These are phyloP conservation scores for Sugiyamaella sp. DNA, from an alignment of 1,139 yeast genomes.

Conservation along the genomic window DNA sequence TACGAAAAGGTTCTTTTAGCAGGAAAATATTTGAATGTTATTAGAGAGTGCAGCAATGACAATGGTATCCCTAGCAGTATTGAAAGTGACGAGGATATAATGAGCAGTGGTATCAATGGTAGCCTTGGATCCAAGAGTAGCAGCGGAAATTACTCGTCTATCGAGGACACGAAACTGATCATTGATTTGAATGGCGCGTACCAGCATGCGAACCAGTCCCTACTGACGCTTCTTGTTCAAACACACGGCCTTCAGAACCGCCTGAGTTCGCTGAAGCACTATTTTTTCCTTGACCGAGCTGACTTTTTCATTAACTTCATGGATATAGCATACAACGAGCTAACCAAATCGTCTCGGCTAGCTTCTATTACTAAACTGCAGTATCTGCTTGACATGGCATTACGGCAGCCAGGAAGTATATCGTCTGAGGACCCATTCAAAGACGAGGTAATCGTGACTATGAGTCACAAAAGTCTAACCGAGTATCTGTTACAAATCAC, in stretches of 20 bases:
- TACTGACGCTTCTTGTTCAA: conserved; percentile 60
- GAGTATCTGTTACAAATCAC: conserved; percentile 67
- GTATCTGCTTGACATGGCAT: conserved; percentile 45
- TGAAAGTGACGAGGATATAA: conserved; percentile 19
- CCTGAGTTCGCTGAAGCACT: conserved; percentile 49
- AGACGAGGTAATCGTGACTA: conserved; percentile 42
- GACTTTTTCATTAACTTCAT: conserved; percentile 54
- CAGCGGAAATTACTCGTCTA: conserved; percentile 36
- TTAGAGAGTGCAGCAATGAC: conserved; percentile 57
- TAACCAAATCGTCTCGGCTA: conserved; percentile 44
- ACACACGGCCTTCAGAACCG: conserved; percentile 58
- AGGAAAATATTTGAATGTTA: conserved; percentile 81
- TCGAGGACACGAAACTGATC: conserved; percentile 61
- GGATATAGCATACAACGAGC: conserved; percentile 46
- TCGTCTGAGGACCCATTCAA: conserved; percentile 45
- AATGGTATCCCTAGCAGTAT: conserved; percentile 40
- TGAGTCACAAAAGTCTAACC: conserved; percentile 45
- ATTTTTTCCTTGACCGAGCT: conserved; percentile 60
- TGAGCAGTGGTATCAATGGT: neutral
- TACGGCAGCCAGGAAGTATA: conserved; percentile 47
- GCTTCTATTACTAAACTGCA: conserved; percentile 48
- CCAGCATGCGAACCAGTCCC: conserved; percentile 63
- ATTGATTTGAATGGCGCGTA: conserved; percentile 66
- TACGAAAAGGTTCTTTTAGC: conserved; percentile 73
- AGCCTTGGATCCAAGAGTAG: conserved; percentile 28